Evolutionary conservation across 1,139 yeast species (phyloP).

Genomic region (Eremothecium sinecaudum): DNA sequence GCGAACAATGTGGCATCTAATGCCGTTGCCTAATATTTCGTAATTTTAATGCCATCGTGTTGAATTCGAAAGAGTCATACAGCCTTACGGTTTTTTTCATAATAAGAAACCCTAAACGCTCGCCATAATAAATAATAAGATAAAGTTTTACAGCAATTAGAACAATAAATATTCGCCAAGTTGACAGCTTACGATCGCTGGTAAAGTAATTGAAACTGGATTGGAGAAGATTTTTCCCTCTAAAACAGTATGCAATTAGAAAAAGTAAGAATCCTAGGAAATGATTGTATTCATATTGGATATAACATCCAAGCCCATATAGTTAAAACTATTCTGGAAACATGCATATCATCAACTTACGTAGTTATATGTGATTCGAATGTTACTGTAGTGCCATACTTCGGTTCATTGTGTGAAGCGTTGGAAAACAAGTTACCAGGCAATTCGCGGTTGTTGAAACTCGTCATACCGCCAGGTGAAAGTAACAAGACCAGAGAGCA

Average conservation of each 20-base stretch:
- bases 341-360: conserved; percentile 77
- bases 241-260: conserved; percentile 18
- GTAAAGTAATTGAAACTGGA: no score
- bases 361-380: conserved; percentile 84
- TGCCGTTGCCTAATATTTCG: no score
- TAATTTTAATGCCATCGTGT: no score
- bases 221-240: no score
- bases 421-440: conserved; percentile 37
- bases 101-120: no score
- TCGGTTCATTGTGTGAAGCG: conserved; percentile 33
- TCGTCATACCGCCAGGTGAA: conserved; percentile 87
- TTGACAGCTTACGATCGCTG: no score
- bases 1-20: no score
- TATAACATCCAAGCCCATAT: conserved; percentile 71
- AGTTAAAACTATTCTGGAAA: conserved; percentile 53
- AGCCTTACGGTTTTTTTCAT: no score
- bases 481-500: conserved; percentile 80
- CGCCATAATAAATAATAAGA: no score
- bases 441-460: conserved; percentile 56
- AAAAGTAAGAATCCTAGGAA: conserved; percentile 67
- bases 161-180: no score
- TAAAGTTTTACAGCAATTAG: no score
- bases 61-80: no score
- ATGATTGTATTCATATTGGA: conserved; percentile 85
- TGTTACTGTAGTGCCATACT: conserved; percentile 60